Base-by-base conservation (phyloP, 768 basidiomycete species). In the Xanthoconium stramineum region DNA sequence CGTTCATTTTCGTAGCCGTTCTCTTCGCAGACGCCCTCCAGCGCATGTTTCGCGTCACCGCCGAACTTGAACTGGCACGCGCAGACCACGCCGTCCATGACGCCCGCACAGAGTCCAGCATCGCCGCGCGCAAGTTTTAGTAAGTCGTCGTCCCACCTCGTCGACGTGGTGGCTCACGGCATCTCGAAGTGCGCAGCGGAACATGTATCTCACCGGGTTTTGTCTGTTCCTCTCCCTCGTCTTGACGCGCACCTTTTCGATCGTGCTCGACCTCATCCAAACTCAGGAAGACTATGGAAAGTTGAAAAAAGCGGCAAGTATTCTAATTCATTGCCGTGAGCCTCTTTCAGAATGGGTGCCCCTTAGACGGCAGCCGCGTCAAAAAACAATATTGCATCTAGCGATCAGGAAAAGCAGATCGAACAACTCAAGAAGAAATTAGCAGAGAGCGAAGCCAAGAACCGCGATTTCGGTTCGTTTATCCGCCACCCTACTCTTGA, bases 161-260 rank as follows among this genome's bases (percentile, higher is more conserved):
- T 24, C 2, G 19, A 32, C 32, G 17, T 12, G 6, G 36, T 12
- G 24, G 6, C 38, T 61, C 5, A 65, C 13, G 2, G 24, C 9
- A 1, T 39, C 20, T 5, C 50, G 3, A 28, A 94, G 91, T 64
- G 81, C 92, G 3, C 92, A 95, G 69, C 81, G 94, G 53, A 97
- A 96, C 69, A 85, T 88, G 56, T 98, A 98, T 70, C 82, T 98
- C 15, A 95, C 94, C 8, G 91, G 91, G 0, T 94, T 93, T 72
- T 92, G 89, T 57, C 80, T 99, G 45, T 97, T 98, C 86, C 86
- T 99, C 20, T 97, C 96, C 10, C 85, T 98, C 54, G 88, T 97
- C 63, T 84, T 98, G 62, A 89, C 94, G 3, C 87, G 95, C 64
- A 91, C 89, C 5, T 98, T 98, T 77, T 87, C 88, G 70, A 90